Evolutionary conservation across 257 asterid genomes (phyloP).

Genomic region (Fraxinus pennsylvanica): DNA sequence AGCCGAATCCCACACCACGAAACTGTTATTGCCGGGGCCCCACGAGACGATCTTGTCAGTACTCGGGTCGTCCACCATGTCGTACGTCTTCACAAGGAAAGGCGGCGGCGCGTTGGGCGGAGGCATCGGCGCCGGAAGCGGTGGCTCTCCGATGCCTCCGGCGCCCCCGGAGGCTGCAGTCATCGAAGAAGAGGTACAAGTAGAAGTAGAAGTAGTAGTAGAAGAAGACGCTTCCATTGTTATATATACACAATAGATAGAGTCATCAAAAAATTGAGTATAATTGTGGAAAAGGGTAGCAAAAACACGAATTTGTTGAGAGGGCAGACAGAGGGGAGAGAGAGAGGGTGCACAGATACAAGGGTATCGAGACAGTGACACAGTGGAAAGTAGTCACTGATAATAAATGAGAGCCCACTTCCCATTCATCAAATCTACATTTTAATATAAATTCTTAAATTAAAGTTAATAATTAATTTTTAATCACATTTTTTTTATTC

Average conservation of each 20-base stretch:
- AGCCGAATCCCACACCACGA: slow-evolving; percentile 80
- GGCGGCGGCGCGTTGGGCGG: slow-evolving; percentile 71
- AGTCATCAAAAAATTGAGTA: slow-evolving; percentile 1
- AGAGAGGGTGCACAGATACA: no score
- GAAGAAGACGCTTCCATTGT: slow-evolving; percentile 37
- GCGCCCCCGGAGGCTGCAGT: slow-evolving; percentile 31
- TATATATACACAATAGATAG: slow-evolving; percentile 10
- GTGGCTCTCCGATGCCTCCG: slow-evolving; percentile 30
- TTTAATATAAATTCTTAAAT: no score
- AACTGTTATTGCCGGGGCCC: slow-evolving; percentile 68
- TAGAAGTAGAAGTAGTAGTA: background rate
- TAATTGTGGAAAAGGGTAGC: no score
- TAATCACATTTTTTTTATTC: no score
- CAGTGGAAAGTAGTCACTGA: no score
- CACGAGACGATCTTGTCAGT: slow-evolving; percentile 70
- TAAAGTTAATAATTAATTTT: no score
- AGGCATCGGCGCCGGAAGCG: slow-evolving; percentile 51
- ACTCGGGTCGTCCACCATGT: slow-evolving; percentile 81
- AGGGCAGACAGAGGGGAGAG: no score
- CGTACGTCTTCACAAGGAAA: slow-evolving; percentile 72
- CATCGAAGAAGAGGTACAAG: background rate
- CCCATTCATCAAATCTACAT: no score
- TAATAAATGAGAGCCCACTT: no score
- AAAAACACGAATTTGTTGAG: no score
- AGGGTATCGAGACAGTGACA: no score